phyloP scores from a whole-genome alignment of 768 basidiomycete species.

The Psilocybe subaeruginosa region DNA sequence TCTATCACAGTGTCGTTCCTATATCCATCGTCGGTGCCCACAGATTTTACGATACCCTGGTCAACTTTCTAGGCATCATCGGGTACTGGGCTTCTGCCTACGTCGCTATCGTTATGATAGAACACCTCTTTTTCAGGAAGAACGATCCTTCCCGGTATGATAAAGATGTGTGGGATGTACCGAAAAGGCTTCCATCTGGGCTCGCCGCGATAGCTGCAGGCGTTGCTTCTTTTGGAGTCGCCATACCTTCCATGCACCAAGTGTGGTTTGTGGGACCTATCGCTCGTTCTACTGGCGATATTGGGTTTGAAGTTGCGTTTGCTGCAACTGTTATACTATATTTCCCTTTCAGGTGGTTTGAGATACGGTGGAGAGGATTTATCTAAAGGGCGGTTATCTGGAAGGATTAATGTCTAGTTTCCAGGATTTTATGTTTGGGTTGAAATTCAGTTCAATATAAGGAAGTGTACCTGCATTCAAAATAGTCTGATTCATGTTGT shows the following conservation, averaged over 20 bases:
- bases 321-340: slow-evolving; percentile 56
- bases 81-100: slow-evolving; percentile 73
- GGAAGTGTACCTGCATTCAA: no score
- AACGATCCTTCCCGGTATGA: slow-evolving; percentile 58
- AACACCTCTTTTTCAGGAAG: slow-evolving; percentile 70
- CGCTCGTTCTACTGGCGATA: slow-evolving; percentile 69
- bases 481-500: no score
- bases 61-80: slow-evolving; percentile 75
- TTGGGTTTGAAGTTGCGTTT: slow-evolving; percentile 82
- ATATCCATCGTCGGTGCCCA: slow-evolving; percentile 76
- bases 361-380: slow-evolving; percentile 34
- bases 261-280: slow-evolving; percentile 81
- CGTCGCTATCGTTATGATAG: slow-evolving; percentile 61
- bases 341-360: slow-evolving; percentile 54
- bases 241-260: slow-evolving; percentile 74
- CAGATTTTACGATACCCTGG: slow-evolving; percentile 69
- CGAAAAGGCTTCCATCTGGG: slow-evolving; percentile 63
- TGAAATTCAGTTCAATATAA: no score
- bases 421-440: no score
- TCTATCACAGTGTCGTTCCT: slow-evolving; percentile 58
- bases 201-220: slow-evolving; percentile 63
- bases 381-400: slow-evolving; percentile 2
- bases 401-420: no score
- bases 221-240: slow-evolving; percentile 54
- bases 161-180: slow-evolving; percentile 56